phyloP scores from a whole-genome alignment of 1,284 basidiomycete species.

The Microbotryum intermedium region DNA sequence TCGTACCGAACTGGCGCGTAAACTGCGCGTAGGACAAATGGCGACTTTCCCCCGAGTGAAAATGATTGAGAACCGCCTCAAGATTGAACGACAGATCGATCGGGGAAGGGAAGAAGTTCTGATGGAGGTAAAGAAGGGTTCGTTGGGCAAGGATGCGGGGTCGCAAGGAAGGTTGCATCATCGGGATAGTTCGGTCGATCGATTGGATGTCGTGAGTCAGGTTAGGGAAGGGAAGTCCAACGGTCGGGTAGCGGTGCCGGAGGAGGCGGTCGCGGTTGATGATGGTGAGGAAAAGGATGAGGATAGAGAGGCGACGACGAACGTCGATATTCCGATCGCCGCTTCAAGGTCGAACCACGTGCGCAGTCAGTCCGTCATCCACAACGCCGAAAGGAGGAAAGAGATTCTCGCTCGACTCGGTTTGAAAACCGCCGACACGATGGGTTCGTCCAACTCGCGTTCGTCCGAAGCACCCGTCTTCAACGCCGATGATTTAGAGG shows the following conservation, averaged over 20 bases:
- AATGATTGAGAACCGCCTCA: slow-evolving; percentile 76
- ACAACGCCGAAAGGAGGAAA: slow-evolving; percentile 4
- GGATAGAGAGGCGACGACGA: neutral
- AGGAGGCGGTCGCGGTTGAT: neutral
- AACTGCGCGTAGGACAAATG: slow-evolving; percentile 75
- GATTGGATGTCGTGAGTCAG: neutral
- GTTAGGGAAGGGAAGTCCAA: neutral
- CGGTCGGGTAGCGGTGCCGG: neutral
- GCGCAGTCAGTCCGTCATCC: neutral
- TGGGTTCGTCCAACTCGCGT: neutral
- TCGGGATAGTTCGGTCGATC: neutral
- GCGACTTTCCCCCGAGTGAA: slow-evolving; percentile 95
- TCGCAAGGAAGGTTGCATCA: neutral
- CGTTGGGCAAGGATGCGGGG: neutral
- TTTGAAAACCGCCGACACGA: neutral
- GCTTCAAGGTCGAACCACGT: neutral
- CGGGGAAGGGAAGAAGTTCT: slow-evolving; percentile 57
- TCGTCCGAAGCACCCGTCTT: neutral
- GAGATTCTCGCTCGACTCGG: slow-evolving; percentile 15
- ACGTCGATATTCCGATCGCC: neutral
- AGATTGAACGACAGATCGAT: slow-evolving; percentile 69
- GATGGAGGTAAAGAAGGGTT: neutral
- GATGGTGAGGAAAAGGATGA: neutral
- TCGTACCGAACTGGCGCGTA: slow-evolving; percentile 58
- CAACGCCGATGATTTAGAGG: neutral